Evolutionary conservation across 1,284 basidiomycete genomes (phyloP).

Genomic region (Agaricales sp.): DNA sequence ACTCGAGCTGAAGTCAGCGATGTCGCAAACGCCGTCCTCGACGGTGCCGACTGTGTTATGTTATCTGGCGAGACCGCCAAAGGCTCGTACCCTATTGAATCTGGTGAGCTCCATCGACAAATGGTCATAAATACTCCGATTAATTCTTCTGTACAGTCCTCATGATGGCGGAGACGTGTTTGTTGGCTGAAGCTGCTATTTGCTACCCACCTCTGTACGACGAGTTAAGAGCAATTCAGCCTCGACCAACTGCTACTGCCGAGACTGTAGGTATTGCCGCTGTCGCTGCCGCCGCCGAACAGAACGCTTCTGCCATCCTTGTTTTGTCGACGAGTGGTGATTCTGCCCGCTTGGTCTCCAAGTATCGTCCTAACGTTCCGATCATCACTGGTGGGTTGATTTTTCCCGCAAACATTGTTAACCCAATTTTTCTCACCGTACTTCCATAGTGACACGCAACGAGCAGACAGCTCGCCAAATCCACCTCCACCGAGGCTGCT

Average conservation of each 20-base stretch:
- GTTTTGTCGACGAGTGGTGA: constrained; percentile 96
- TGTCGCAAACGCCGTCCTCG: constrained; percentile 95
- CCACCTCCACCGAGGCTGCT: constrained; percentile 94
- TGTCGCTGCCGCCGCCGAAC: constrained; percentile 90
- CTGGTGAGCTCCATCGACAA: constrained; percentile 56
- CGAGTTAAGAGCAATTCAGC: constrained; percentile 71
- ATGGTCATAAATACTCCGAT: too few relatives aligned
- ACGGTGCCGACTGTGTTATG: constrained; percentile 98
- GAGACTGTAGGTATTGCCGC: constrained; percentile 94
- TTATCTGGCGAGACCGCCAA: constrained; percentile 97
- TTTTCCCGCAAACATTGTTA: constrained; percentile 3
- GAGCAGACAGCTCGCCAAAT: constrained; percentile 94
- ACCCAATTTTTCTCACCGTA: constrained; percentile 5
- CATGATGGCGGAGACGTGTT: constrained; percentile 98
- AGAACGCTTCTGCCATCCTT: constrained; percentile 88
- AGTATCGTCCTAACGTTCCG: constrained; percentile 91
- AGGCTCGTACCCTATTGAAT: constrained; percentile 88
- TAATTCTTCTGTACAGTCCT: constrained; percentile 43
- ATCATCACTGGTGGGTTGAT: constrained; percentile 76
- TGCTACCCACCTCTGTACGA: constrained; percentile 91
- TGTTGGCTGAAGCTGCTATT: constrained; percentile 88
- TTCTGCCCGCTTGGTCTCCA: constrained; percentile 93
- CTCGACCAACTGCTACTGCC: constrained; percentile 82
- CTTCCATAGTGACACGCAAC: constrained; percentile 78
- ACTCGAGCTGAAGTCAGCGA: constrained; percentile 97